Base-by-base conservation (phyloP, 345 rosid species). In the Draba incana region DNA sequence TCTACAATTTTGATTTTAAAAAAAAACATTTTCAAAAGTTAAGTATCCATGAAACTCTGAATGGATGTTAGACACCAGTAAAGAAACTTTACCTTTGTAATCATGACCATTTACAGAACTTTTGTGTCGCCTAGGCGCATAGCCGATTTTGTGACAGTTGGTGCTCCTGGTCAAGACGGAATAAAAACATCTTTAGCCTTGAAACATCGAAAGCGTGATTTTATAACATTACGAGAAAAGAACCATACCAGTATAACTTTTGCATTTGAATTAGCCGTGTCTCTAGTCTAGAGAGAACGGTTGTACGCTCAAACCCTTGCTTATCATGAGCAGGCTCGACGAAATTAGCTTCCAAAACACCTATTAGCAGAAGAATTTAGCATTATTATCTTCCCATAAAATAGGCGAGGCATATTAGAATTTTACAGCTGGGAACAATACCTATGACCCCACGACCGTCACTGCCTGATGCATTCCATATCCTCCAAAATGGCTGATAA, bases 241-340 rank as follows among this genome's bases (percentile, higher is more conserved):
- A 42, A 61, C 58, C 84, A 61, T 68, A 92, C 98, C 98, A 92
- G 78, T 86, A 92, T 59, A 14, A 66, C 75, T 92, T 92, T 75
- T 92, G 96, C 92, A 90, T 86, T 59, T 92, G 92, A 66, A 84
- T 41, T 57, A 92, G 84, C 42, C 87, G 82, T 43, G 81, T 51
- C 81, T 90, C 97, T 20, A 92, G 92, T 77, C 92, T 86, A 42
- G 97, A 82, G 76, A 92, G 90, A 76, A 90, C 97, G 25, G 86
- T 86, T 24, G 98, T 92, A 46, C 93, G 89, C 79, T 89, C 96
- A 80, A 92, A 89, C 16, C 96, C 96, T 78, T 92, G 98, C 84
- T 92, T 92, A 80, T 92, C 95, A 79, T 92, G 96, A 69, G 98
- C 96, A 67, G 98, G 98, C 77, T 92, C 96, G 28, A 92, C 87